Evolutionary conservation across 306 rosid genomes (phyloP), one percentile per base, ranked within the genome.

Genomic region (Vigna radiata): DNA sequence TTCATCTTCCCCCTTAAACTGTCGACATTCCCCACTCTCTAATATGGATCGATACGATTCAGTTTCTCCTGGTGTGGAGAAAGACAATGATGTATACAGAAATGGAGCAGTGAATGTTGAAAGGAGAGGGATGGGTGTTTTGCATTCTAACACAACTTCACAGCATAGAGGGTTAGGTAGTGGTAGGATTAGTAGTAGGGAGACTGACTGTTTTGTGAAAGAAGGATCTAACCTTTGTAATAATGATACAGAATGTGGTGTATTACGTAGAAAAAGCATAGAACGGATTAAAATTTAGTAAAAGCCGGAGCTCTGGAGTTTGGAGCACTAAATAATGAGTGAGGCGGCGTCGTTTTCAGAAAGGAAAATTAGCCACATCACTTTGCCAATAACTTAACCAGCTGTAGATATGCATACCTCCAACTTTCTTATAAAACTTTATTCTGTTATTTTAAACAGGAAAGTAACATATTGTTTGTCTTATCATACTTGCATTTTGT

Each of bases 1-100:
- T 1, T 85, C 87, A 58, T 82, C 88, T 13, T 88, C 97, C 36
- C 96, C 93, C 65, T 7, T 77, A 75, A 79, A 77, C 76, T 82
- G 67, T 10, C 78, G 79, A 78, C 91, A 68, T 83, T 89, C 97
- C 0, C 88, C 86, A 13, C 87, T 85, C 63, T 83, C 97, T 27
- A 83, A 91, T 76, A 78, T 71, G 76, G 89, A 86, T 79, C 84
- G 81, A 68, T 77, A 85, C 8, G 82, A 82, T 75, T 86, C 92
- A 55, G 83, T 81, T 73, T 84, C 81, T 81, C 79, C 81, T 4
- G 74, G 44, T 29, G 31, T 15, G 41, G 82, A 36, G 63, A 73
- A 23, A 52, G 82, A 71, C 37, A 46, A 72, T 62, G 1, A 46
- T 68, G 53, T 62, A 80, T 75, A 72, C 52, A 66, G 73, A 33